Base-by-base conservation (phyloP, 164 flowering plant genomes). In the Piper betle region DNA sequence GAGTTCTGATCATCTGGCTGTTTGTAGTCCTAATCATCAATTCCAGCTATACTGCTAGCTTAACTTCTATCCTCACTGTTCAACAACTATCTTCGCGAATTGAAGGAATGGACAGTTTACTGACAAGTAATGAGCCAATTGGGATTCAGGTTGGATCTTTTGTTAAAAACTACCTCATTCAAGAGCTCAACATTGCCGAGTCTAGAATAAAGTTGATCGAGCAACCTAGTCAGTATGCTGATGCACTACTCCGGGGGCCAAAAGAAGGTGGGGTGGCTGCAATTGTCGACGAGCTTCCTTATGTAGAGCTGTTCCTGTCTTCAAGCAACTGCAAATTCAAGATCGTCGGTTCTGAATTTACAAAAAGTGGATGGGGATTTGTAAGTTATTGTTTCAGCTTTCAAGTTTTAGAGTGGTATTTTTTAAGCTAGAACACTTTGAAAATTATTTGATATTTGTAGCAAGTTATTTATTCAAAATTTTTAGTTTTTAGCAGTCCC, bases 331-430 rank as follows among this genome's bases (percentile, higher is more conserved):
- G 98, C 72, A 25, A 66, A 9, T 89, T 77, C 75, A 64, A 72
- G 72, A 87, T 65, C 4, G 91, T 87, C 0, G 98, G 98, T 39
- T 88, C 74, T 65, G 96, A 86, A 75, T 92, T 92, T 64, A 87
- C 94, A 2, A 85, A 81, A 71, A 82, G 91, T 39, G 97, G 98
- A 58, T 92, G 97, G 98, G 98, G 97, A 71, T 92, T 89, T 71
- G 98, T 92, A 79, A 89, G 98, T 86, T 48, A 38, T 52, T 25
- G 1, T 5, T 20, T 48, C 25, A 25, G 33, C 33, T 25, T 25
- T 25, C 33, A 25, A 25, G 33, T 25, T 25, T 25, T 25, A 25
- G 33, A 25, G 33, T 25, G 33, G 33, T 25, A 25, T 25, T 25
- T 25, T 25, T 25, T 25, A 25, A 25, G 33, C 33, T 25, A 25